Conservation (phyloP, 257 asterid species). For the Cynanchum wilfordii region DNA sequence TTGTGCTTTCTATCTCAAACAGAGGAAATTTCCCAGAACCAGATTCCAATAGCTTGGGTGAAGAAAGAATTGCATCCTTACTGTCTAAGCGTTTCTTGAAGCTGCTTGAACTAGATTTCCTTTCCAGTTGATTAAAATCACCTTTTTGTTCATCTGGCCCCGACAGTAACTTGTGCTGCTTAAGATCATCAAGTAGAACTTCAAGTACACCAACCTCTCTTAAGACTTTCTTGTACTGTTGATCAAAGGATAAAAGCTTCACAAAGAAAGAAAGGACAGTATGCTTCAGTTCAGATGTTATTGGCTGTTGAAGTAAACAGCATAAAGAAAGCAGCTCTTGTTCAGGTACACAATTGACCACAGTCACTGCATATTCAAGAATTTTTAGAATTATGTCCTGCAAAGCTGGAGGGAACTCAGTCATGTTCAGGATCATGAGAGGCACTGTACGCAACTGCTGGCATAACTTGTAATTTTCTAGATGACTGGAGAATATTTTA, state of each 20-base stretch:
- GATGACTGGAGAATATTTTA: slow-evolving; percentile 91
- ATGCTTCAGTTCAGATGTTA: slow-evolving; percentile 68
- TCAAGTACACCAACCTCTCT: slow-evolving; percentile 98
- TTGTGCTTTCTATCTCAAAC: slow-evolving; percentile 73
- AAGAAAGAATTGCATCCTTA: slow-evolving; percentile 85
- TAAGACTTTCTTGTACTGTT: slow-evolving; percentile 88
- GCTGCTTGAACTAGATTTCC: slow-evolving; percentile 67
- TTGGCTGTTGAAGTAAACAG: slow-evolving; percentile 92
- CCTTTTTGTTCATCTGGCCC: slow-evolving; percentile 59
- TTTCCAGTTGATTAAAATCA: slow-evolving; percentile 51
- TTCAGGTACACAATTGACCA: slow-evolving; percentile 91
- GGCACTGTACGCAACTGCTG: slow-evolving; percentile 96
- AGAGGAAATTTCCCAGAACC: slow-evolving; percentile 74
- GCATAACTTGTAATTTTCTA: slow-evolving; percentile 86
- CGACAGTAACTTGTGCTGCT: slow-evolving; percentile 72
- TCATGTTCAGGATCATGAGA: slow-evolving; percentile 93
- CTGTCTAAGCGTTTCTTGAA: slow-evolving; percentile 74
- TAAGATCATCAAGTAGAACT: slow-evolving; percentile 91
- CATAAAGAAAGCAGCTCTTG: slow-evolving; percentile 97
- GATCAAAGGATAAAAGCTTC: slow-evolving; percentile 91
- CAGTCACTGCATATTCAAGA: slow-evolving; percentile 96
- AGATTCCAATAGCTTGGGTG: slow-evolving; percentile 83
- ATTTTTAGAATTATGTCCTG: slow-evolving; percentile 94
- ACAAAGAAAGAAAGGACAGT: slow-evolving; percentile 86
- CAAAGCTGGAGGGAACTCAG: slow-evolving; percentile 73